Base-by-base conservation (phyloP, 73 alveolate species). In the Paramecium biaurelia region DNA sequence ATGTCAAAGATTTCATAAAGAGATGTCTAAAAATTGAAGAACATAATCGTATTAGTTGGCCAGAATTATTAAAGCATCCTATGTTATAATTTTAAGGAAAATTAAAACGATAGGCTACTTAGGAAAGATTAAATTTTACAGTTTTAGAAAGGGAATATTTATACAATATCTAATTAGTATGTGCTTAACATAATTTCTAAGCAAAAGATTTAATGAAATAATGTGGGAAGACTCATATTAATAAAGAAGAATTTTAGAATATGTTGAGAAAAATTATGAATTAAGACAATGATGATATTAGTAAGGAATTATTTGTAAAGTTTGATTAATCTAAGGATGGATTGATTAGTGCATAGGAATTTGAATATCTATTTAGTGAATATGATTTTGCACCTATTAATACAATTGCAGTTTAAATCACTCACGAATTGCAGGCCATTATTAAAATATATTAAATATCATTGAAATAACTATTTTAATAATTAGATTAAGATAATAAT, bases 1-100 rank as follows among this genome's bases (percentile, higher is more conserved):
- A 79, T 79, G 74, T 79, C 2, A 79, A 79, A 24, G 90, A 79
- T 79, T 79, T 79, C 74, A 79, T 79, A 12, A 79, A 45, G 37
- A 47, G 24, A 9, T 79, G 90, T 34, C 14, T 79, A 45, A 43
- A 79, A 79, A 38, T 79, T 30, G 90, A 79, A 42, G 90, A 79
- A 79, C 26, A 79, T 0, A 43, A 41, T 34, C 23, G 90, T 2
- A 30, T 79, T 26, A 23, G 47, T 43, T 79, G 90, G 90, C 0
- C 18, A 35, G 32, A 38, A 43, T 35, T 74, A 11, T 15, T 35
- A 14, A 35, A 35, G 9, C 87, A 74, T 74, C 37, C 37, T 15
- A 74, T 74, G 32, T 74, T 74, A 9, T 35, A 74, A 74, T 4
- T 4, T 21, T 26, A 67, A 67, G 38, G 45, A 24, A 67, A 67